phyloP scores from a whole-genome alignment of 2,329 filamentous ascomycete species.

The Xylariaceae sp. region DNA sequence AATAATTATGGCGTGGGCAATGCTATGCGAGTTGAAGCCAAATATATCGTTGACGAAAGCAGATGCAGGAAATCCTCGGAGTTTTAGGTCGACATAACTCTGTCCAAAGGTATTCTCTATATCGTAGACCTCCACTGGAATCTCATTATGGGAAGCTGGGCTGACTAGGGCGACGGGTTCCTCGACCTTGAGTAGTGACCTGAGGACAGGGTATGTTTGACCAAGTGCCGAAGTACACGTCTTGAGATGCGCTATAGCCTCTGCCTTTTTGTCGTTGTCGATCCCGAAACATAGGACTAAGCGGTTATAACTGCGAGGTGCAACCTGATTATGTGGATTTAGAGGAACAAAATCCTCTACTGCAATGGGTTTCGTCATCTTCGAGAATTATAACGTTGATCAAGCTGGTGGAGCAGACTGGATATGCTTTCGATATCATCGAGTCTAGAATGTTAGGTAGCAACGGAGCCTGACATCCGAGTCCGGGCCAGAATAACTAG shows the following conservation, averaged over 20 bases:
- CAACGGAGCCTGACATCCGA: no score
- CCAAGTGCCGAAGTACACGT: neutral
- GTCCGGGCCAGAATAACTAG: no score
- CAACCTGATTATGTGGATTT: conserved; percentile 6
- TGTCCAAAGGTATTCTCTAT: neutral
- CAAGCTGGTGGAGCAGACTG: neutral
- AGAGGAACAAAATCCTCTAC: neutral
- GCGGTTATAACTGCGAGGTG: conserved; percentile 7
- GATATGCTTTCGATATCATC: no score
- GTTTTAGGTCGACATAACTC: conserved; percentile 2
- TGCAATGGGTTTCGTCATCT: no score
- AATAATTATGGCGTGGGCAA: conserved; percentile 2
- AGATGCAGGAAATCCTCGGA: conserved; percentile 1
- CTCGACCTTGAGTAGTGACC: conserved; percentile 4
- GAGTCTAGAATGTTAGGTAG: no score
- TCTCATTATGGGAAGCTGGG: neutral
- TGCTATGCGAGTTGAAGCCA: neutral
- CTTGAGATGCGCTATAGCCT: neutral
- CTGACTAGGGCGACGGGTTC: conserved; percentile 3
- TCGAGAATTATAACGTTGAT: no score
- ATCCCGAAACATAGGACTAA: conserved; percentile 7
- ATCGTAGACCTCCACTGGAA: conserved; percentile 3
- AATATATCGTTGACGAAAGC: conserved; percentile 1
- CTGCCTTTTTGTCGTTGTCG: neutral
- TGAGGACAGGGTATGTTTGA: conserved; percentile 1